These are phyloP conservation scores for Lobosporangium transversale DNA, from an alignment of 192 early-diverging fungal species.

Conservation along the genomic window DNA sequence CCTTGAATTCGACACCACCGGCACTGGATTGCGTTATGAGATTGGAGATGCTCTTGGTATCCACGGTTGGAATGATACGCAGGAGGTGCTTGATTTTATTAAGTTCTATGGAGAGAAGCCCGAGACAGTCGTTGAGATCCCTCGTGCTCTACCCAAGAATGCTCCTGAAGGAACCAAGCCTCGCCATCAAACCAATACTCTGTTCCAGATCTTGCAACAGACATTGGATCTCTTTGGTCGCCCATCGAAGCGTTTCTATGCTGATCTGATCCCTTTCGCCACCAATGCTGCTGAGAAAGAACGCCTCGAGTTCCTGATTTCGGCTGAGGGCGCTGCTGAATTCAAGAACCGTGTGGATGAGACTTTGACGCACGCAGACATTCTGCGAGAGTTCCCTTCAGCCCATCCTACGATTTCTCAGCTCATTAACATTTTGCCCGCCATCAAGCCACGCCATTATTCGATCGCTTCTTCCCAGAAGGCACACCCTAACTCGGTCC, in stretches of 20 bases:
- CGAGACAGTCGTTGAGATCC: constrained; percentile 67
- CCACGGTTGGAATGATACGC: constrained; percentile 85
- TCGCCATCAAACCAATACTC: constrained; percentile 73
- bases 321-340: constrained; percentile 76
- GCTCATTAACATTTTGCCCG: constrained; percentile 78
- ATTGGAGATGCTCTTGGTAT: constrained; percentile 96
- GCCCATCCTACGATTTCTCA: constrained; percentile 78
- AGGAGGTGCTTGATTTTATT: constrained; percentile 80
- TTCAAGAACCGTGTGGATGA: constrained; percentile 86
- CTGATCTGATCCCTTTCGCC: constrained; percentile 77
- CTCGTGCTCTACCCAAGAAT: constrained; percentile 59
- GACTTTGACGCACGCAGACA: constrained; percentile 86
- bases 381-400: constrained; percentile 87
- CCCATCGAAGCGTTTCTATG: constrained; percentile 95
- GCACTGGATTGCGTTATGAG: constrained; percentile 85
- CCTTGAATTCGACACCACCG: constrained; percentile 90
- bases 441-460: constrained; percentile 97
- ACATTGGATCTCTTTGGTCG: constrained; percentile 93
- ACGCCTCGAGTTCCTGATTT: constrained; percentile 71
- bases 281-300: constrained; percentile 73
- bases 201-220: constrained; percentile 84
- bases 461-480: constrained; percentile 94
- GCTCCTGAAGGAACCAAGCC: constrained; percentile 56
- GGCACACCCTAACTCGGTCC: constrained; percentile 89
- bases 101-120: constrained; percentile 76